These are phyloP conservation scores for Papiliotrema nemorosa DNA, from an alignment of 1,284 basidiomycete genomes.

Conservation along the genomic window DNA sequence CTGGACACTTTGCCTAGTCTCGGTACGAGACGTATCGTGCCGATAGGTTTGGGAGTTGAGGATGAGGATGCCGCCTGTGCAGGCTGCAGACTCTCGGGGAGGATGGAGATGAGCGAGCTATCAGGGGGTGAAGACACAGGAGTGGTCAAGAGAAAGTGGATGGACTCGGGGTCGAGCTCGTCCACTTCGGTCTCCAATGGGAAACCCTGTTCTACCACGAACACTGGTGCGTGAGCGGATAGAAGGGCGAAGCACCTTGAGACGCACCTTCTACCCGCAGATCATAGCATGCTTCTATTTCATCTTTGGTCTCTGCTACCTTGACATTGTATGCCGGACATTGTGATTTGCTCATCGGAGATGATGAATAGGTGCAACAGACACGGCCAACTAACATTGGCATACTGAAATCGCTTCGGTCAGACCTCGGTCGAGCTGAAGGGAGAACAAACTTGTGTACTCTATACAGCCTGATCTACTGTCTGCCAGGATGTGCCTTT, in stretches of 20 bases:
- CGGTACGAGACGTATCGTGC: conserved; percentile 42
- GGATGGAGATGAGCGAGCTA: conserved; percentile 16
- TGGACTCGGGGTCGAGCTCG: conserved; percentile 35
- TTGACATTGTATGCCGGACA: conserved; percentile 19
- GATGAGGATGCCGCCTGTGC: not conserved
- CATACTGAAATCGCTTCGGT: no score
- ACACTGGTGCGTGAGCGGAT: conserved; percentile 26
- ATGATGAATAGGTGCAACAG: no score
- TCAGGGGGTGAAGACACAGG: conserved; percentile 18
- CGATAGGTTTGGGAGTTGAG: conserved; percentile 33
- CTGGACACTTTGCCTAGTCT: conserved; percentile 39
- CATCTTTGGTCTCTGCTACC: conserved; percentile 30
- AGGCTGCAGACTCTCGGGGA: conserved; percentile 11
- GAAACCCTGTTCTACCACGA: conserved; percentile 46
- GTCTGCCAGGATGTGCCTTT: no score
- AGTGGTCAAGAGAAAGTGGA: conserved; percentile 29
- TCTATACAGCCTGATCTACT: no score
- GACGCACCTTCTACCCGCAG: conserved; percentile 44
- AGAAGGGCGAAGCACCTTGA: not conserved
- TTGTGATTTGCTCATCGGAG: not conserved
- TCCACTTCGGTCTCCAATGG: conserved; percentile 39
- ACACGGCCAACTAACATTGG: no score
- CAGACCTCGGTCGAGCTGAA: no score
- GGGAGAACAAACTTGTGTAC: no score
- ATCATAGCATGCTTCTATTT: conserved; percentile 41